These are phyloP conservation scores for Fusarium algeriense DNA, from an alignment of 2,329 filamentous ascomycete species.

Conservation along the genomic window DNA sequence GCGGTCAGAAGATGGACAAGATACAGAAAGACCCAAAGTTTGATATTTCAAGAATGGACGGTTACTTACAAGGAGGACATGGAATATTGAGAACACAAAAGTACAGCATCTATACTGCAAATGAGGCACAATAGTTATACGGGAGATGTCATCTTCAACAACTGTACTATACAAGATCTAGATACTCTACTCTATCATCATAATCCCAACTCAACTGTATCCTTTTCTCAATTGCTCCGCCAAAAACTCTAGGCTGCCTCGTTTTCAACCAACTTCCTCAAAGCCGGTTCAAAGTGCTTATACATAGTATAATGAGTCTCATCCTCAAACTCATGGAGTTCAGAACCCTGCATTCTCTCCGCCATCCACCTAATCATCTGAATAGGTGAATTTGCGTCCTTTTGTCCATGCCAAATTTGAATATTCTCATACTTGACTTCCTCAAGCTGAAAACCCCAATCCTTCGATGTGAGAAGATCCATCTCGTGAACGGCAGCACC, in stretches of 20 bases:
- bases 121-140: not conserved
- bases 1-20: not conserved
- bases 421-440: conserved; percentile 46
- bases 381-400: conserved; percentile 51
- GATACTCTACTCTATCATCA: not conserved
- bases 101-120: too few species aligned
- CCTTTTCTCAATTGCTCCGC: fast-evolving
- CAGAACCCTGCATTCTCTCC: conserved; percentile 50
- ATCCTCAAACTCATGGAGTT: conserved; percentile 50
- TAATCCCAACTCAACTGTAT: not conserved
- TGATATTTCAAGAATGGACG: fast-evolving
- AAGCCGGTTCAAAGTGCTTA: conserved; percentile 36
- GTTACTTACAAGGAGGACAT: fast-evolving
- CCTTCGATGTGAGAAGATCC: conserved; percentile 43
- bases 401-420: conserved; percentile 51
- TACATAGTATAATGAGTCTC: conserved; percentile 52
- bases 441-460: conserved; percentile 50
- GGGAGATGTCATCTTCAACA: fast-evolving
- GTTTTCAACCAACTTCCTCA: not conserved
- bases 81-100: not conserved
- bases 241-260: fast-evolving
- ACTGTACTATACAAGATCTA: not conserved
- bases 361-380: conserved; percentile 54
- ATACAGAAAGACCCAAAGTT: fast-evolving
- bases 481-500: conserved; percentile 47